Conservation (phyloP, 2,329 filamentous ascomycete species). For the Nemania sp. region DNA sequence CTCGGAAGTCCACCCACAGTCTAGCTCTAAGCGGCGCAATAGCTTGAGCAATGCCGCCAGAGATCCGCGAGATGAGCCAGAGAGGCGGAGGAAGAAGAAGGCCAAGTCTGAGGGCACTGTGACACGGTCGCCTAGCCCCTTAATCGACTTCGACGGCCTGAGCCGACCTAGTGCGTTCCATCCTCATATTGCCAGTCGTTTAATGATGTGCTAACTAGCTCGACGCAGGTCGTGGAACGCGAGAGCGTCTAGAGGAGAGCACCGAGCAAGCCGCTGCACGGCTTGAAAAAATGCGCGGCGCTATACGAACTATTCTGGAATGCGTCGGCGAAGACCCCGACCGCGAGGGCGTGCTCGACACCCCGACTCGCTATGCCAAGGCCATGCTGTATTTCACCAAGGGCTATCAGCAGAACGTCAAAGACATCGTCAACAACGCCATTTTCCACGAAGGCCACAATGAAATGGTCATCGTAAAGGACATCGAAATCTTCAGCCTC, state of each 20-base stretch:
- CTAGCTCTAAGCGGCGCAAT: conserved; percentile 48
- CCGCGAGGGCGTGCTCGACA: conserved; percentile 65
- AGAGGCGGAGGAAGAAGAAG: conserved; percentile 44
- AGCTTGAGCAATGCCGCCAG: conserved; percentile 65
- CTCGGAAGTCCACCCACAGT: conserved; percentile 40
- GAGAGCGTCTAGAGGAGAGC: conserved; percentile 62
- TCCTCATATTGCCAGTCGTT: neutral
- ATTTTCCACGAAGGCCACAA: conserved; percentile 97
- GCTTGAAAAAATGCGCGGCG: conserved; percentile 61
- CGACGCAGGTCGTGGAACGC: conserved; percentile 61
- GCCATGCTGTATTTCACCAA: conserved; percentile 95
- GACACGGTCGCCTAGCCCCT: conserved; percentile 55
- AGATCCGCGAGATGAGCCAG: conserved; percentile 60
- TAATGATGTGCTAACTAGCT: conserved; percentile 25
- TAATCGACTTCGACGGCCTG: conserved; percentile 65
- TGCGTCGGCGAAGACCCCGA: conserved; percentile 70
- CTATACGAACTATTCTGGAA: conserved; percentile 68
- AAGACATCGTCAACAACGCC: conserved; percentile 88
- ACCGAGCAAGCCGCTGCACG: conserved; percentile 54
- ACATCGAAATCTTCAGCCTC: conserved; percentile 91
- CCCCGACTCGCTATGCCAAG: conserved; percentile 87
- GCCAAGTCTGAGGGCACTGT: conserved; percentile 34
- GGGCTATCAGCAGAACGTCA: conserved; percentile 93
- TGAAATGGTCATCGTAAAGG: conserved; percentile 96
- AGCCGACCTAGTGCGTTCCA: conserved; percentile 57